These are phyloP conservation scores for Tephrocybe sp. DNA, from an alignment of 768 basidiomycete species.

Conservation along the genomic window DNA sequence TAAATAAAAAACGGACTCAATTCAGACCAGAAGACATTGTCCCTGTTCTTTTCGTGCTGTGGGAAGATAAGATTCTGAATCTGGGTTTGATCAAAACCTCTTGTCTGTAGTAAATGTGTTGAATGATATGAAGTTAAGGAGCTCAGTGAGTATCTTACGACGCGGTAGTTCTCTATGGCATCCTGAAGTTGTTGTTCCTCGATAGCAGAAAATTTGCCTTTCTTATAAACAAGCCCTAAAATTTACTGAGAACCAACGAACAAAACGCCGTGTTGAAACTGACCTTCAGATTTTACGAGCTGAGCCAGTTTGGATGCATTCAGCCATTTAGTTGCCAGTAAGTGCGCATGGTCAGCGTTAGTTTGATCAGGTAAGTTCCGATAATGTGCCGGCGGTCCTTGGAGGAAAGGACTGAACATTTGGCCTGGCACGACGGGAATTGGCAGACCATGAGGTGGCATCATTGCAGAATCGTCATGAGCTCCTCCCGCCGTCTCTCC, in stretches of 20 bases:
- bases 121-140: slow-evolving; percentile 1
- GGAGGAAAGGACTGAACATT: slow-evolving; percentile 12
- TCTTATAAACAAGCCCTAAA: slow-evolving; percentile 81
- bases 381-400: slow-evolving; percentile 32
- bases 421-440: neutral
- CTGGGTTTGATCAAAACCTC: slow-evolving; percentile 53
- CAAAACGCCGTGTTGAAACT: neutral
- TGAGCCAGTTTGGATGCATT: slow-evolving; percentile 66
- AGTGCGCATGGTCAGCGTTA: slow-evolving; percentile 58
- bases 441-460: slow-evolving; percentile 18
- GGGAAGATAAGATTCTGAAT: slow-evolving; percentile 68
- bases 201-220: slow-evolving; percentile 82
- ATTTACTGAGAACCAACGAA: neutral
- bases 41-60: slow-evolving; percentile 57
- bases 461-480: slow-evolving; percentile 25
- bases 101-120: slow-evolving; percentile 34
- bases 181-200: slow-evolving; percentile 66
- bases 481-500: slow-evolving; percentile 55
- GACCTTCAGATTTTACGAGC: slow-evolving; percentile 70
- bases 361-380: slow-evolving; percentile 43
- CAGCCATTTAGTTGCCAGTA: slow-evolving; percentile 82
- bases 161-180: slow-evolving; percentile 65
- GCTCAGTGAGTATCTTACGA: slow-evolving; percentile 40
- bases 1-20: slow-evolving; percentile 53
- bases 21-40: slow-evolving; percentile 77